phyloP scores from a whole-genome alignment of 2,329 filamentous ascomycete genomes.

The Claviceps sp. region DNA sequence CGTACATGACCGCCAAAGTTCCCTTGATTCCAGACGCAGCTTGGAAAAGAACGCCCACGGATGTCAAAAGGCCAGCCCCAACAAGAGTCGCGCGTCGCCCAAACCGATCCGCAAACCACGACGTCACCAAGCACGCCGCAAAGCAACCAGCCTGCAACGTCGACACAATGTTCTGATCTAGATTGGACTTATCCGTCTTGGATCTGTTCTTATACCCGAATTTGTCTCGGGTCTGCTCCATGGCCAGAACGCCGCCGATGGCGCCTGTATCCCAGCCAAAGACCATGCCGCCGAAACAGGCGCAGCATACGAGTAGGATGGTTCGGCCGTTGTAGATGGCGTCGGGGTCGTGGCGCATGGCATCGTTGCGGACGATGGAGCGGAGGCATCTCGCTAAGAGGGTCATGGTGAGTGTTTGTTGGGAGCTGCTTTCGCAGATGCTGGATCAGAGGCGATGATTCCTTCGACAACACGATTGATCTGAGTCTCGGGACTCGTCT shows the following conservation, averaged over 20 bases:
- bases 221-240: slow-evolving; percentile 40
- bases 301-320: slow-evolving; percentile 47
- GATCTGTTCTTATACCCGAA: slow-evolving; percentile 21
- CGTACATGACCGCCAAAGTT: slow-evolving; percentile 48
- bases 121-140: slow-evolving; percentile 44
- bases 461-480: too few species aligned
- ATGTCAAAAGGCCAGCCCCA: slow-evolving; percentile 40
- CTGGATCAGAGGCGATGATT: background rate
- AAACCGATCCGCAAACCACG: slow-evolving; percentile 38
- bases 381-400: slow-evolving; percentile 32
- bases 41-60: slow-evolving; percentile 51
- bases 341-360: slow-evolving; percentile 53
- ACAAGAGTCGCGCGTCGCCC: slow-evolving; percentile 45
- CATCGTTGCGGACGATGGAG: slow-evolving; percentile 52
- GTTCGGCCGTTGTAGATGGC: slow-evolving; percentile 61
- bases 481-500: too few species aligned
- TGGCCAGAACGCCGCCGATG: slow-evolving; percentile 52
- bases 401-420: slow-evolving; percentile 20
- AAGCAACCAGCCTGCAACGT: slow-evolving; percentile 58
- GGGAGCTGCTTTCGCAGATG: background rate
- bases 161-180: slow-evolving; percentile 56
- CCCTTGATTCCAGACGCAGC: slow-evolving; percentile 39
- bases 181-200: slow-evolving; percentile 28
- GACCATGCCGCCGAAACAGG: slow-evolving; percentile 53
- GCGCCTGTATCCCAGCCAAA: slow-evolving; percentile 46